A percentile compares a stretch with the other conserved stretches of the same genome.
Evolutionary conservation across 2,329 filamentous ascomycete species (phyloP).

Genomic region (Whalleya microplaca): DNA sequence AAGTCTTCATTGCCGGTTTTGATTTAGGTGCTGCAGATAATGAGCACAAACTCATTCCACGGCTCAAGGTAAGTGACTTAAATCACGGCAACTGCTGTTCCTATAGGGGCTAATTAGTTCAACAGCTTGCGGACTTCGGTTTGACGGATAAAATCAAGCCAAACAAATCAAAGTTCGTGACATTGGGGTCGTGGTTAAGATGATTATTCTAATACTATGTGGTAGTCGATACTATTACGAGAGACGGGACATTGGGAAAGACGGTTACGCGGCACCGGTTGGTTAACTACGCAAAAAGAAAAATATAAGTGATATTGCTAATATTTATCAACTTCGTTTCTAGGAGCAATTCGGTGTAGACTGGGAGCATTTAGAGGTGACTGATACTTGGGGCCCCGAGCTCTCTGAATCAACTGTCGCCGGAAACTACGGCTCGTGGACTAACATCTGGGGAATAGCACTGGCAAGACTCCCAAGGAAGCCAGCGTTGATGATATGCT

Average conservation of each 20-base stretch:
- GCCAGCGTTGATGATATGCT: neutral
- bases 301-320: neutral
- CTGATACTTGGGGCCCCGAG: slow-evolving; percentile 10
- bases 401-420: slow-evolving; percentile 22
- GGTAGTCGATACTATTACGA: slow-evolving; percentile 15
- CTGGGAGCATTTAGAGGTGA: slow-evolving; percentile 20
- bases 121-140: slow-evolving; percentile 28
- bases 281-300: slow-evolving; percentile 1
- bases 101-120: neutral
- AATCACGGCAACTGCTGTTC: neutral
- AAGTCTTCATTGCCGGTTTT: slow-evolving; percentile 23
- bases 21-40: slow-evolving; percentile 16
- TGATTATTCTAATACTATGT: neutral
- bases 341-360: slow-evolving; percentile 31
- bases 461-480: slow-evolving; percentile 12
- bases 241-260: slow-evolving; percentile 9
- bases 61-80: slow-evolving; percentile 23
- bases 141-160: slow-evolving; percentile 11
- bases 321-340: neutral
- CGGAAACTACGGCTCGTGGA: slow-evolving; percentile 25
- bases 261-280: slow-evolving; percentile 20
- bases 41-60: slow-evolving; percentile 25
- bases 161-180: slow-evolving; percentile 25
- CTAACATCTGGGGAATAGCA: slow-evolving; percentile 27
- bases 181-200: neutral